A percentile compares a stretch with the other conserved stretches of the same genome.
Conservation (phyloP, 2,329 filamentous ascomycete genomes). For the Nemania diffusa region DNA sequence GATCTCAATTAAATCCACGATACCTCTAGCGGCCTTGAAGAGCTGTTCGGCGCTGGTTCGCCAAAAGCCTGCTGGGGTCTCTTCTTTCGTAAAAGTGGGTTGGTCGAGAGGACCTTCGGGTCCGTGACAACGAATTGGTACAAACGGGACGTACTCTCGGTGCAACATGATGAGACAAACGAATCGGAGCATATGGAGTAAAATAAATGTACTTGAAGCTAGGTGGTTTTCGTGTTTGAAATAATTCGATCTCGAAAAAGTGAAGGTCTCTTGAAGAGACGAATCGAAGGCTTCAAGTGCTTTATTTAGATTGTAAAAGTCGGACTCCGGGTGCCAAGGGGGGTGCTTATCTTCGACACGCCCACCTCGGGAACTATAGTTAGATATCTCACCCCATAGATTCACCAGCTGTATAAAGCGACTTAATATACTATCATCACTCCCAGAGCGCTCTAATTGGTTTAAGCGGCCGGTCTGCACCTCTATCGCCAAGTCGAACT, state of each 20-base stretch:
- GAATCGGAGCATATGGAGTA: conserved; percentile 73
- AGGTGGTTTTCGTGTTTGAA: conserved; percentile 72
- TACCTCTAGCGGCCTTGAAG: conserved; percentile 70
- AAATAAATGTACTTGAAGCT: conserved; percentile 71
- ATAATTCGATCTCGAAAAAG: conserved; percentile 69
- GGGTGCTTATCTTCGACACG: conserved; percentile 61
- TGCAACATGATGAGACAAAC: conserved; percentile 75
- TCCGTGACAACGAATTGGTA: conserved; percentile 63
- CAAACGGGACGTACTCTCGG: conserved; percentile 74
- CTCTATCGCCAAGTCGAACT: conserved; percentile 70
- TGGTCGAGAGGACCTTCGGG: conserved; percentile 68
- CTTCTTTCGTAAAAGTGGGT: conserved; percentile 62
- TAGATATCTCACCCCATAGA: conserved; percentile 68
- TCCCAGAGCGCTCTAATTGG: conserved; percentile 41
- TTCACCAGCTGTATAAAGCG: conserved; percentile 68
- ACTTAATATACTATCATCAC: conserved; percentile 61
- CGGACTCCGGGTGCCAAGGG: conserved; percentile 68
- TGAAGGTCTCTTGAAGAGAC: conserved; percentile 65
- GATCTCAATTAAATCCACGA: conserved; percentile 72
- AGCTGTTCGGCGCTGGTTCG: conserved; percentile 68
- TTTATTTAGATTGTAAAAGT: conserved; percentile 63
- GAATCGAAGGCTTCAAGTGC: conserved; percentile 64
- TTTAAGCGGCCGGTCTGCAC: conserved; percentile 63
- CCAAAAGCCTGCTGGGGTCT: conserved; percentile 68
- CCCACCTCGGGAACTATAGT: conserved; percentile 63